Evolutionary conservation across 2,329 filamentous ascomycete species (phyloP), one percentile per base, ranked within the genome.

Genomic region (Xylaria sp.): DNA sequence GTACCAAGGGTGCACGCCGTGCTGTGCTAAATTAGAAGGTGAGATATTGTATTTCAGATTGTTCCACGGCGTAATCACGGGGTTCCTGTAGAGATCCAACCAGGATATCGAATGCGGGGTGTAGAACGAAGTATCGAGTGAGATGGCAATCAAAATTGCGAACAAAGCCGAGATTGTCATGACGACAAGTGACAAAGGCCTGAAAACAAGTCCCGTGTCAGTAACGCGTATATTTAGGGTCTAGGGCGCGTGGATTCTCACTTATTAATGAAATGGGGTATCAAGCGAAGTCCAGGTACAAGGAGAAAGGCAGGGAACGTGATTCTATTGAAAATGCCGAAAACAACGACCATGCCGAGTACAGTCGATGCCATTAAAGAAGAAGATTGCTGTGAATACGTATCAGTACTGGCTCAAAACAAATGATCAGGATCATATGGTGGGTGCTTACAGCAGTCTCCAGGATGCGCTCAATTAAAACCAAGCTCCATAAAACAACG

Each of bases 231-330:
- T 18, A 23, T 32, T 28, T 25, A 44, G 28, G 20, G 48, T 60
- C 37, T 50, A 25, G 63, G 44, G 32, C 5, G 6, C n/a, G 15
- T 23, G 51, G 20, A 25, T 15, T 83, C 88, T 78, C 82, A 96
- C 92, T 91, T 95, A 80, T 90, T 90, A 79, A 88, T 82, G 78
- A 97, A 96, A 83, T 97, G 92, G 73, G 94, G 94, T 79, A 98
- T 84, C 77, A 99, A 85, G 78, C 90, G 91, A 78, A 97, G 83
- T 44, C 91, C 91, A 63, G 96, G 95, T 78, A 98, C 89, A 68
- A 97, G 80, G 70, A 99, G 82, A 80, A 97, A 99, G 15, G 94
- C 95, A 55, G 95, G 95, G 80, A 98, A 98, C 10, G 96, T 99
- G 77, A 98, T 98, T 73, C 96, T 90, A 82, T 98, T 99, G 82